Percentiles rank a stretch among this genome's conserved stretches.
Evolutionary conservation across 1,139 yeast species (phyloP).

Genomic region (Sugiyamaella neomexicana): DNA sequence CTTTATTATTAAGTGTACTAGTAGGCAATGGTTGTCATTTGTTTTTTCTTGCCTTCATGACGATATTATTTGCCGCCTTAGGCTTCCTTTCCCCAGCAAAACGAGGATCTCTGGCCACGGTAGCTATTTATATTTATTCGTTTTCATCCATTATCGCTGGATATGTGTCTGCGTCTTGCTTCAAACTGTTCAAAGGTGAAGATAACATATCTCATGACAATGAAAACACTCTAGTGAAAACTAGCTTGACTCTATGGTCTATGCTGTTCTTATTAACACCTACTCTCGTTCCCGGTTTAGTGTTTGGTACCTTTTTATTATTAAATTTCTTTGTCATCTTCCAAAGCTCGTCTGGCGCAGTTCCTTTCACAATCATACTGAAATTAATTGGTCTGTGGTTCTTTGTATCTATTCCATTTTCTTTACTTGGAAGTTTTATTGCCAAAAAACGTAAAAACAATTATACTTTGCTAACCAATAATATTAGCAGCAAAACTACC

Average conservation of each 20-base stretch:
- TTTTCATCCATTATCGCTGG: slow-evolving; percentile 79
- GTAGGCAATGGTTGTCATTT: slow-evolving; percentile 89
- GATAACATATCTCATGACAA: slow-evolving; percentile 70
- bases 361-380: slow-evolving; percentile 84
- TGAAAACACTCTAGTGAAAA: slow-evolving; percentile 7
- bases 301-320: slow-evolving; percentile 62
- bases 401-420: slow-evolving; percentile 75
- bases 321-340: slow-evolving; percentile 79
- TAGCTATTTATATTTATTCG: slow-evolving; percentile 79
- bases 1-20: slow-evolving; percentile 71
- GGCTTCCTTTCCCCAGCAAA: slow-evolving; percentile 92
- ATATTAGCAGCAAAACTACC: background rate
- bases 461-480: background rate
- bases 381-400: slow-evolving; percentile 85
- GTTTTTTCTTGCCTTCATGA: slow-evolving; percentile 69
- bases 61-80: slow-evolving; percentile 77
- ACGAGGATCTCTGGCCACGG: slow-evolving; percentile 89
- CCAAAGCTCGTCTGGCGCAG: slow-evolving; percentile 87
- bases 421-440: slow-evolving; percentile 73
- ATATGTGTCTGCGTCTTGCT: slow-evolving; percentile 74
- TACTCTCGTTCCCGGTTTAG: slow-evolving; percentile 73
- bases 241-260: slow-evolving; percentile 7
- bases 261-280: slow-evolving; percentile 68
- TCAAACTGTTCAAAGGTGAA: slow-evolving; percentile 88
- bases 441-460: slow-evolving; percentile 58